A percentile compares a stretch with the other conserved stretches of the same genome.
Conservation (phyloP, 1,139 yeast genomes). For the Pichia sp. region DNA sequence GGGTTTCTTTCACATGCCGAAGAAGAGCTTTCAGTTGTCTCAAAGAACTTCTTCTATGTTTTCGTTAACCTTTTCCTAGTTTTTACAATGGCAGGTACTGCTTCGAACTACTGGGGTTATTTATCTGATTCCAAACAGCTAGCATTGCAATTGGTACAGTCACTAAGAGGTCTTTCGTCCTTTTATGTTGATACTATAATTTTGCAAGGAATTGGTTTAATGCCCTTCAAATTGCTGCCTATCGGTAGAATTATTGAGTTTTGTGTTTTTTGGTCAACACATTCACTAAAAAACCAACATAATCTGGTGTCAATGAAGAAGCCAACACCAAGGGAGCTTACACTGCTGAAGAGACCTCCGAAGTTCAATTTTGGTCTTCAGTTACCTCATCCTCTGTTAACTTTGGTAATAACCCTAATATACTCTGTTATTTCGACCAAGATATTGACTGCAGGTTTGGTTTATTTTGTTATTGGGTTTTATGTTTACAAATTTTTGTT, state of each 20-base stretch:
- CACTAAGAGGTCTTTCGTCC: conserved; percentile 58
- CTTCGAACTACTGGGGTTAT: conserved; percentile 68
- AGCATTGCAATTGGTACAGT: conserved; percentile 65
- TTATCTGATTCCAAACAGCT: conserved; percentile 69
- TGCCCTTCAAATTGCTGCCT: conserved; percentile 59
- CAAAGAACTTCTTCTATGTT: conserved; percentile 71
- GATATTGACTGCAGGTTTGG: conserved; percentile 63
- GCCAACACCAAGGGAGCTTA: conserved; percentile 45
- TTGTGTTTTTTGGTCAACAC: conserved; percentile 41
- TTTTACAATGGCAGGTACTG: conserved; percentile 75
- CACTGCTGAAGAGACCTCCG: conserved; percentile 69
- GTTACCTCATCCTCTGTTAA: conserved; percentile 72
- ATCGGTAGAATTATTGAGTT: conserved; percentile 60
- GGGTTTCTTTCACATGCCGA: conserved; percentile 72
- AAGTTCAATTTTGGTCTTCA: conserved; percentile 74
- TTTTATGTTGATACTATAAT: conserved; percentile 70
- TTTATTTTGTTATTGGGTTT: conserved; percentile 68
- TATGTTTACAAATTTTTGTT: conserved; percentile 77
- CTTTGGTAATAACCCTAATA: conserved; percentile 64
- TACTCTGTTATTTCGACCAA: conserved; percentile 76
- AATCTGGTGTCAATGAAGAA: background rate
- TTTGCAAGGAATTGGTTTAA: conserved; percentile 71
- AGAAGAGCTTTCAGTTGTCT: conserved; percentile 64
- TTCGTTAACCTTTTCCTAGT: conserved; percentile 73
- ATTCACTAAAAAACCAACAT: conserved; percentile 35